Conservation (phyloP, 2,329 filamentous ascomycete species). For the Trichoderma afroharzianum region DNA sequence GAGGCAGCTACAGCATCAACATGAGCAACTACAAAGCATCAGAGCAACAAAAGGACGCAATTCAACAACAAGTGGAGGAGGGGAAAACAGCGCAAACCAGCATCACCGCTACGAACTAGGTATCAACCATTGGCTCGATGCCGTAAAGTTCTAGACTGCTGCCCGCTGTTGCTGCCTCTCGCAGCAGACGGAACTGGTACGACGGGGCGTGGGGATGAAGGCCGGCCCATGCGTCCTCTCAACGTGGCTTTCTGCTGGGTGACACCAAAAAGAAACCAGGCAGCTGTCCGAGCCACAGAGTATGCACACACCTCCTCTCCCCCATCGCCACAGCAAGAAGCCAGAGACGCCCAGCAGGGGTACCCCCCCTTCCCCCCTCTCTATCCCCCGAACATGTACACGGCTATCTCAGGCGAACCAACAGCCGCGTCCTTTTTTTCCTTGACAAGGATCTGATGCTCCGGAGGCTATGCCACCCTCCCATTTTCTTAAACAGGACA, state of each 20-base stretch:
- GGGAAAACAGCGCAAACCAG: background rate
- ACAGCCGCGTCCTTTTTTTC: conserved; percentile 6
- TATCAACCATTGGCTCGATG: background rate
- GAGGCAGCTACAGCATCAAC: background rate
- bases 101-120: background rate
- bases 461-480: background rate
- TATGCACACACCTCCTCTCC: background rate
- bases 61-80: background rate
- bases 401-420: conserved; percentile 1
- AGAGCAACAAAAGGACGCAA: background rate
- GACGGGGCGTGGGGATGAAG: conserved; percentile 6
- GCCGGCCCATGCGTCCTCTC: conserved; percentile 12
- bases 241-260: conserved; percentile 7
- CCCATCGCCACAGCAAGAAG: background rate
- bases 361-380: too few relatives aligned
- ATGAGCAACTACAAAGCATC: background rate
- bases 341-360: background rate
- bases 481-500: conserved; percentile 6
- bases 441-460: background rate
- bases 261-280: background rate
- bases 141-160: background rate
- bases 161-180: background rate
- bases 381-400: background rate
- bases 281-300: background rate
- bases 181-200: background rate